Base-by-base conservation (phyloP, 805 yeast species). In the Cephaloascus albidus region DNA sequence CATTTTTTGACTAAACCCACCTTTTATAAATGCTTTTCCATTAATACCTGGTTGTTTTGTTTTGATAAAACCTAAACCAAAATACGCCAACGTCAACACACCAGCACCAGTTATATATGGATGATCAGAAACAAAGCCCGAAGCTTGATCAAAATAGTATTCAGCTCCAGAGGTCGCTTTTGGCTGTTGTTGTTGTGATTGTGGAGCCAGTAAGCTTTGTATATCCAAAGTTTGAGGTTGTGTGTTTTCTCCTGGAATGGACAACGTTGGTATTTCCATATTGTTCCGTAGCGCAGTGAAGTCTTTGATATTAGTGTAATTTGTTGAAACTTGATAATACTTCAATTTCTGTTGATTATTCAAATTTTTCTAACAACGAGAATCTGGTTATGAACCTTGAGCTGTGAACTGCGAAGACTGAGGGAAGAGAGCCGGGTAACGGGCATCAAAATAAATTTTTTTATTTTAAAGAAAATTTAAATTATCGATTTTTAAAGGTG, bases 1-100 rank as follows among this genome's bases (percentile, higher is more conserved):
- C 95, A 90, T 87, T 59, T 90, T 93, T n/a, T 76, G 58, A 30
- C 89, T 96, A 61, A 90, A 90, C 1, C 96, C 86, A 41, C 97
- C 98, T 56, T 80, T 86, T 55, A 70, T 65, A 53, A 80, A 90
- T 17, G 82, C 77, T 46, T 77, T 74, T 10, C 83, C 83, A 41
- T 70, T 67, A 18, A 74, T 55, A 32, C 86, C 83, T n/a, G 87
- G 83, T 45, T 78, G 82, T 45, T 71, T 74, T 3, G 74, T 60
- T 57, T 79, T 83, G 58, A 80, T 74, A 10, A 76, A 60, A 3
- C 89, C 89, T 2, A 89, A 81, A 16, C 72, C 70, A 39, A 78
- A 68, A 51, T 82, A 83, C 0, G 76, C 75, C 3, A 76, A 62
- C 4, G 81, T 75, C 45, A 82, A 74, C 0, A 74, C 81, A 14